These are phyloP conservation scores for Hyphopichia homilentoma DNA, from an alignment of 805 yeast genomes.

Conservation along the genomic window DNA sequence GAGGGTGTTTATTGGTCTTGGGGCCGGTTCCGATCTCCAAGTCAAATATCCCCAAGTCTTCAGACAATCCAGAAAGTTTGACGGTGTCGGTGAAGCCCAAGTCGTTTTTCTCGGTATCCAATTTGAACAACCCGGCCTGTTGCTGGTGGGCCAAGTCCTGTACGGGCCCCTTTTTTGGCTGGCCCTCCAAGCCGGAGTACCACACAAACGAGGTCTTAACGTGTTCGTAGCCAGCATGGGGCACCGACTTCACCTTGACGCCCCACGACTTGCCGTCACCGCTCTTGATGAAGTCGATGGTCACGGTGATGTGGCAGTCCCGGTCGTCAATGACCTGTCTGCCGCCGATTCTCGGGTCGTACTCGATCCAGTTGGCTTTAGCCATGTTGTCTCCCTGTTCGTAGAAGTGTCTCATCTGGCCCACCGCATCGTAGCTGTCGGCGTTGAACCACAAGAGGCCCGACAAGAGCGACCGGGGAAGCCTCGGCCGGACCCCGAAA, in stretches of 20 bases:
- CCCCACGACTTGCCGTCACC: constrained; percentile 78
- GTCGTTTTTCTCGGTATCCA: constrained; percentile 20
- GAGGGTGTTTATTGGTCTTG: constrained; percentile 41
- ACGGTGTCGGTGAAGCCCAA: constrained; percentile 36
- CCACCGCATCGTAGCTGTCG: constrained; percentile 51
- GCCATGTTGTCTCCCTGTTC: constrained; percentile 68
- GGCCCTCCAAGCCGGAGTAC: constrained; percentile 76
- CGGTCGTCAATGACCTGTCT: constrained; percentile 67
- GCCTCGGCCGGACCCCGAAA: constrained; percentile 78
- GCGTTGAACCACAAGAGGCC: constrained; percentile 89
- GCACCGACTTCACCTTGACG: constrained; percentile 61
- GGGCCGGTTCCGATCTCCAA: constrained; percentile 59
- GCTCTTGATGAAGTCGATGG: constrained; percentile 73
- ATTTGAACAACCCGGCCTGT: constrained; percentile 21
- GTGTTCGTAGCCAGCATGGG: constrained; percentile 47
- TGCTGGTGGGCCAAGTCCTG: constrained; percentile 2
- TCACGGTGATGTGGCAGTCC: constrained; percentile 57
- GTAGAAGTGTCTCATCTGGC: constrained; percentile 65
- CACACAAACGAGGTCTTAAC: constrained; percentile 64
- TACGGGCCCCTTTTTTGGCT: constrained; percentile 12
- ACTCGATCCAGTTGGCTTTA: constrained; percentile 80
- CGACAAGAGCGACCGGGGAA: constrained; percentile 69
- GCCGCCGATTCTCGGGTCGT: constrained; percentile 89
- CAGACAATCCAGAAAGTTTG: constrained; percentile 43
- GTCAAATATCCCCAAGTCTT: constrained; percentile 64